Percentiles rank a stretch among this genome's conserved stretches.
Evolutionary conservation across 495 filamentous ascomycete genomes (phyloP).

Genomic region (Hypomontagnella submonticulosa): DNA sequence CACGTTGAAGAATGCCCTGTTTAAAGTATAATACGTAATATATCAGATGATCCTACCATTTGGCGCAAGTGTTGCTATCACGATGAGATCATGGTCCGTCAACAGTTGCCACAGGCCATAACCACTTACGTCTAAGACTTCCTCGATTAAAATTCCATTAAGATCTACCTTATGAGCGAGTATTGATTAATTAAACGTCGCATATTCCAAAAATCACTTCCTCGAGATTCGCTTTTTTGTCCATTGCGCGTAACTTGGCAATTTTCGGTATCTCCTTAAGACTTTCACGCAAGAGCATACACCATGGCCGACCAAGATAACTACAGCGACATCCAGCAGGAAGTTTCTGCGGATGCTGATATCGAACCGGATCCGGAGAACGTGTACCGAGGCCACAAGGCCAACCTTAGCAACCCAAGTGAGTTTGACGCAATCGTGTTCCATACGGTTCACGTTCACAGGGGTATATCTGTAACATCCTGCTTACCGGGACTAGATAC

Average conservation of each 20-base stretch:
- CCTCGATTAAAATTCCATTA: too few species aligned
- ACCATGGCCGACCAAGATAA: constrained; percentile 24
- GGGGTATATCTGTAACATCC: background rate
- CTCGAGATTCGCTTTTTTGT: background rate
- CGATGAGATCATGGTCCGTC: constrained; percentile 16
- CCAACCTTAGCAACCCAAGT: constrained; percentile 61
- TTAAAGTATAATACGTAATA: too few species aligned
- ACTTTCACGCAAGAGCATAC: background rate
- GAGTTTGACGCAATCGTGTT: constrained; percentile 10
- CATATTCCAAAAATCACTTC: background rate
- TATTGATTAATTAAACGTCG: background rate
- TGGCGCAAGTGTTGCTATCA: constrained; percentile 3
- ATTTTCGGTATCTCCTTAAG: background rate
- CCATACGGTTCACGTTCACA: background rate
- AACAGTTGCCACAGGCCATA: background rate
- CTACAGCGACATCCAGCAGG: constrained; percentile 36
- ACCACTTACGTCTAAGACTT: background rate
- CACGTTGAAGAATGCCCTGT: too few species aligned
- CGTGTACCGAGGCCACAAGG: constrained; percentile 61
- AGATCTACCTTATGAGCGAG: background rate
- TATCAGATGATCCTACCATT: background rate
- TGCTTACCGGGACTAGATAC: constrained; percentile 46
- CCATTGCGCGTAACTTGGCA: background rate
- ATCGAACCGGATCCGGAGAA: constrained; percentile 49
- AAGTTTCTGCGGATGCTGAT: constrained; percentile 31